Evolutionary conservation across 164 flowering plant genomes (phyloP).

Genomic region (Umbilicus rupestris): DNA sequence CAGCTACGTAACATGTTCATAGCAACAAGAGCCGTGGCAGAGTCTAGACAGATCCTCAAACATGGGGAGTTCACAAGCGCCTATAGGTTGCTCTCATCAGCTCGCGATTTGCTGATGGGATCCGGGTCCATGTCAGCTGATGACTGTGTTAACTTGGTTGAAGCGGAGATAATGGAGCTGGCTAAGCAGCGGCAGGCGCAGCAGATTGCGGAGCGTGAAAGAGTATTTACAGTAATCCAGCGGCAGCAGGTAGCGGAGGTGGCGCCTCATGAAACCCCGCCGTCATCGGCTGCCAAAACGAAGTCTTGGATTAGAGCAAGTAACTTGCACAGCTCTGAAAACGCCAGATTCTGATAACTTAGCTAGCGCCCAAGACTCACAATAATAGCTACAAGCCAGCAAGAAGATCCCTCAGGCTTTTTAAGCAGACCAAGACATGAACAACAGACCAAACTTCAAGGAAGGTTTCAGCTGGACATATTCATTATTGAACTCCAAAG

Average conservation of each 20-base stretch:
- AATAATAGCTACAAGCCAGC: too few species aligned
- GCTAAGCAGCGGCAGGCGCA: constrained; percentile 36
- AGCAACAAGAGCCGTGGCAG: constrained; percentile 61
- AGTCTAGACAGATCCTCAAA: constrained; percentile 55
- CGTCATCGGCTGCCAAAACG: background rate
- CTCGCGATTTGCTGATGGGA: constrained; percentile 56
- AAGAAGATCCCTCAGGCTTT: too few species aligned
- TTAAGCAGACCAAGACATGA: too few species aligned
- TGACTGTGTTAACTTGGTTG: constrained; percentile 42
- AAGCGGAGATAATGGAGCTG: constrained; percentile 60
- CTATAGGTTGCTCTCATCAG: constrained; percentile 50
- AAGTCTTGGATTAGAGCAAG: background rate
- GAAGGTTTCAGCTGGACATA: too few species aligned
- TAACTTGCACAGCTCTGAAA: background rate
- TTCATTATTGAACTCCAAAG: too few species aligned
- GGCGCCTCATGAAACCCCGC: background rate
- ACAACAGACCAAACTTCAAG: too few species aligned
- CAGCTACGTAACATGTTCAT: constrained; percentile 51
- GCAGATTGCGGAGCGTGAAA: constrained; percentile 22
- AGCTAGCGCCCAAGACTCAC: too few species aligned
- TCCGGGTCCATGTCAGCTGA: constrained; percentile 30
- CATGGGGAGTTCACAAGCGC: constrained; percentile 46
- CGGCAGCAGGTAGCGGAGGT: background rate
- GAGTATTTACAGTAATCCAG: background rate
- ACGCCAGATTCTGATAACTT: background rate